Conservation (phyloP, 192 early-diverging fungal species). For the Coemansia sp. region DNA sequence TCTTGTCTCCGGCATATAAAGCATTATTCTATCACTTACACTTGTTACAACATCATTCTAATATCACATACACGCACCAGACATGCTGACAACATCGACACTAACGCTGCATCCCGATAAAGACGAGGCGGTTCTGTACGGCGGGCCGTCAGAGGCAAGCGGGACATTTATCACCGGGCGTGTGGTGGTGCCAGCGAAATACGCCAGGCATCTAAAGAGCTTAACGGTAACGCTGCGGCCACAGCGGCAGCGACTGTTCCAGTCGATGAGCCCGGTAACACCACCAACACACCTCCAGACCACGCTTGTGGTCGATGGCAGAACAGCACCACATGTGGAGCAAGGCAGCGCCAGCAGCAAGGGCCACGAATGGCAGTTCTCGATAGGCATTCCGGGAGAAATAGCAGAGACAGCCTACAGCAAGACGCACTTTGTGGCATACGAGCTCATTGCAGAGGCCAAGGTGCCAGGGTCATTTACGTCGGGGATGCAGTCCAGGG, state of each 20-base stretch:
- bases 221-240: constrained; percentile 39
- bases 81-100: constrained; percentile 27
- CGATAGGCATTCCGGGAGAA: constrained; percentile 29
- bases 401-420: constrained; percentile 36
- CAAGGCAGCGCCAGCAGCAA: constrained; percentile 12
- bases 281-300: constrained; percentile 19
- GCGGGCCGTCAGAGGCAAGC: constrained; percentile 37
- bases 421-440: constrained; percentile 28
- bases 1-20: too few relatives aligned
- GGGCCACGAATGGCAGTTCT: constrained; percentile 41
- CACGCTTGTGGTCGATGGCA: constrained; percentile 21
- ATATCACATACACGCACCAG: background rate
- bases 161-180: constrained; percentile 33
- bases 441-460: constrained; percentile 44
- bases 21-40: background rate
- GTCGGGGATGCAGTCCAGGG: constrained; percentile 20
- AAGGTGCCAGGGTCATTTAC: constrained; percentile 12
- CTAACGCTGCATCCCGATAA: constrained; percentile 28
- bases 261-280: constrained; percentile 21
- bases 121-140: constrained; percentile 30
- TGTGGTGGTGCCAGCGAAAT: constrained; percentile 21
- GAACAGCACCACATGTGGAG: constrained; percentile 12
- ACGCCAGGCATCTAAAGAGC: constrained; percentile 19
- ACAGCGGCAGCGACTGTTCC: constrained; percentile 39
- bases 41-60: background rate